Evolutionary conservation across 805 yeast genomes (phyloP).

Genomic region (Saccharomycopsis oosterbeekiorum): DNA sequence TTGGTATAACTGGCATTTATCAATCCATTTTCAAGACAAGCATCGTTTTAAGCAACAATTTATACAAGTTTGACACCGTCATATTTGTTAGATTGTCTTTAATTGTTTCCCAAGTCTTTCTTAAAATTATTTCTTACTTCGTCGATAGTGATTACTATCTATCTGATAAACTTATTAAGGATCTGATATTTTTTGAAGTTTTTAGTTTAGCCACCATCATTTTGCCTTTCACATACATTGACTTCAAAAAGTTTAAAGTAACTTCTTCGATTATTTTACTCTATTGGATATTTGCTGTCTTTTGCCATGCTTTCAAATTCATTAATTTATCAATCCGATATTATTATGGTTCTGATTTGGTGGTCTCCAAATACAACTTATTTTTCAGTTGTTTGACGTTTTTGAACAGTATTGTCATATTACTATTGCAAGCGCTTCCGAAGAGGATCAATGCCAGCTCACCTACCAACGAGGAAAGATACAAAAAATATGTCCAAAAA

Average conservation of each 20-base stretch:
- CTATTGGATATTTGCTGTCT: constrained; percentile 58
- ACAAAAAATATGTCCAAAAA: constrained; percentile 25
- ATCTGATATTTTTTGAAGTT: constrained; percentile 31
- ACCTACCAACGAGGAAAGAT: constrained; percentile 32
- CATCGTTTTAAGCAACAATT: constrained; percentile 19
- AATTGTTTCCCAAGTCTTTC: constrained; percentile 25
- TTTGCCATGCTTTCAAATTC: constrained; percentile 39
- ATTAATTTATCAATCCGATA: constrained; percentile 30
- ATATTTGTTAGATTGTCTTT: constrained; percentile 26
- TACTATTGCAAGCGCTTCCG: constrained; percentile 32
- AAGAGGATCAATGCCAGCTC: constrained; percentile 24
- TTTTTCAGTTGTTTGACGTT: constrained; percentile 27
- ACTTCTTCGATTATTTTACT: constrained; percentile 61
- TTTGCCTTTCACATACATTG: constrained; percentile 53
- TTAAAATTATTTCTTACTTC: constrained; percentile 22
- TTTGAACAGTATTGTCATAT: constrained; percentile 25
- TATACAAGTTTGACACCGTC: constrained; percentile 30
- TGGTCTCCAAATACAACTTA: constrained; percentile 21
- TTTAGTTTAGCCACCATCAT: constrained; percentile 40
- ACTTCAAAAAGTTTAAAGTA: constrained; percentile 53
- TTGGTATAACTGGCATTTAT: constrained; percentile 33
- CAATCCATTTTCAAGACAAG: constrained; percentile 15
- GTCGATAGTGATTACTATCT: constrained; percentile 19
- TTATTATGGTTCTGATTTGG: constrained; percentile 24
- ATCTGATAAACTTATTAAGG: constrained; percentile 20